Conservation (phyloP, 305 asterid genomes). For the Solanum hybrid region DNA sequence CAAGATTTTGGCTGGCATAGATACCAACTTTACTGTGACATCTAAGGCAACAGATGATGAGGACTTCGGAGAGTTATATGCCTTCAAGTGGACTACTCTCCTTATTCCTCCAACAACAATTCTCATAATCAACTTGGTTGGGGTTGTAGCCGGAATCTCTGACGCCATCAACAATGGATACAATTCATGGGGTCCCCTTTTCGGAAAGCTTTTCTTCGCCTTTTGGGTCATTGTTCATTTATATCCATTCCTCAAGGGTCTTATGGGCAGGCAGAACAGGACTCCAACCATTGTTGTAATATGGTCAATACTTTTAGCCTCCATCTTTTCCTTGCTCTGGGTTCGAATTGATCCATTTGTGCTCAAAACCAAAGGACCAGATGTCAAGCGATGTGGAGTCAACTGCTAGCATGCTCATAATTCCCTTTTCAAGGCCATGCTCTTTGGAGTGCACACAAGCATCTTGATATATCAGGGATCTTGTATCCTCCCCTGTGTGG, state of each 20-base stretch:
- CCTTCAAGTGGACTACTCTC: constrained; percentile 94
- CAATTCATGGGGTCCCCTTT: constrained; percentile 86
- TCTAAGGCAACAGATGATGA: constrained; percentile 81
- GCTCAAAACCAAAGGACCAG: constrained; percentile 75
- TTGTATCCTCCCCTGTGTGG: neutral
- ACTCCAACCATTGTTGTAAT: constrained; percentile 91
- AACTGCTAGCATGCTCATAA: constrained; percentile 48
- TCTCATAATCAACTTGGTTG: constrained; percentile 72
- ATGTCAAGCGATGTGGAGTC: constrained; percentile 71
- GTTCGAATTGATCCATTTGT: constrained; percentile 81
- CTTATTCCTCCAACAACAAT: constrained; percentile 93
- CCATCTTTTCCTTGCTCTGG: constrained; percentile 90
- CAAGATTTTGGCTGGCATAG: constrained; percentile 80
- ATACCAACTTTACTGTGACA: constrained; percentile 86
- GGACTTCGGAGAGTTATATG: constrained; percentile 71
- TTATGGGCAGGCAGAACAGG: constrained; percentile 93
- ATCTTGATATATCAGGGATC: neutral
- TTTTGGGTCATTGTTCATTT: constrained; percentile 89
- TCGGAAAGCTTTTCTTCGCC: constrained; percentile 89
- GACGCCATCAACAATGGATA: constrained; percentile 88
- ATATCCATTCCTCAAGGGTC: constrained; percentile 91
- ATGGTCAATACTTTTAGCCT: constrained; percentile 87
- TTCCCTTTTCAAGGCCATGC: constrained; percentile 7
- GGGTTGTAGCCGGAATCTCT: constrained; percentile 90
- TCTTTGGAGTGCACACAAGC: neutral